Percentiles rank a stretch among this genome's conserved stretches.
These are phyloP conservation scores for Lactarius psammicola DNA, from an alignment of 768 basidiomycete species.

Conservation along the genomic window DNA sequence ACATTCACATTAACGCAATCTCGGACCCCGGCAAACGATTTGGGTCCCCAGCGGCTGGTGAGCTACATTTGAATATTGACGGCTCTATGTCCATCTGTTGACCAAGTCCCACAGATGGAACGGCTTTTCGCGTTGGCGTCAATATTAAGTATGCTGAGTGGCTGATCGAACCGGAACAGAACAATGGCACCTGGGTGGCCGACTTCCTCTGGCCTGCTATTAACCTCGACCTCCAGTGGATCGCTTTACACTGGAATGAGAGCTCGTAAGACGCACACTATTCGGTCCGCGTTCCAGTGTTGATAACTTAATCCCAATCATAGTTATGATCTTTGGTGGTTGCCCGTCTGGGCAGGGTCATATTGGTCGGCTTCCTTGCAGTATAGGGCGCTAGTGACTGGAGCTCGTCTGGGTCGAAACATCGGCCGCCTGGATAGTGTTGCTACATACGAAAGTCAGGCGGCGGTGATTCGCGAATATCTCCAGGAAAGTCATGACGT, in stretches of 20 bases:
- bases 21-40: too few species aligned
- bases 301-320: not conserved
- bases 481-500: constrained; percentile 13
- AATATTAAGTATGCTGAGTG: too few species aligned
- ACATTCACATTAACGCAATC: too few species aligned
- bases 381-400: constrained; percentile 15
- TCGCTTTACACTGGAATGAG: constrained; percentile 18
- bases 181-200: too few species aligned
- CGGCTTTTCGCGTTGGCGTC: too few species aligned
- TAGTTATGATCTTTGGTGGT: constrained; percentile 24
- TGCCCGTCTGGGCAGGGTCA: constrained; percentile 19
- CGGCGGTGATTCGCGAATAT: constrained; percentile 17
- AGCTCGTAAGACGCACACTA: constrained; percentile 15
- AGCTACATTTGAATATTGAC: too few species aligned
- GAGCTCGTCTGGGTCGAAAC: constrained; percentile 17
- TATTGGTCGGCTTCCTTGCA: constrained; percentile 23
- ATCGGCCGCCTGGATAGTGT: constrained; percentile 6
- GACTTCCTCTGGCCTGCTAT: too few species aligned
- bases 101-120: too few species aligned
- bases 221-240: too few species aligned
- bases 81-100: too few species aligned
- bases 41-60: too few species aligned
- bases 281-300: not conserved
- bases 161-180: too few species aligned
- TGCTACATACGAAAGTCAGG: constrained; percentile 2